Evolutionary conservation across 495 filamentous ascomycete species (phyloP), one percentile per base, ranked within the genome.

Genomic region (Penicillium cosmopolitanum): DNA sequence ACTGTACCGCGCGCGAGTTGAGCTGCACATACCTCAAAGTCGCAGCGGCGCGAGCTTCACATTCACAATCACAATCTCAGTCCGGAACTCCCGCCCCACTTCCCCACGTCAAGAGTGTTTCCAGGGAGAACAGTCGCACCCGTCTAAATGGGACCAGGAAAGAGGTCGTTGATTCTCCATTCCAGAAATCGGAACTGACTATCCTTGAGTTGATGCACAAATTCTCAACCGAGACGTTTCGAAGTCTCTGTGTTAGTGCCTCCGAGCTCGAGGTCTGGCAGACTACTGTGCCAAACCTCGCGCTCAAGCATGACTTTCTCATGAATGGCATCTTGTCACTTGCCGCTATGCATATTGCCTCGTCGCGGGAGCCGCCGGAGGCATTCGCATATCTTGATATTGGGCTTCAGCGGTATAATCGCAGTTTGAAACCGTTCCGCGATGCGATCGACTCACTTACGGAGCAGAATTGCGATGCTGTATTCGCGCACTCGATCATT

Each of bases 321-420:
- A 80, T 84, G 76, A 73, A 78, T 18, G 74, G 80, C 16, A 77
- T 85, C 23, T 68, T 85, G 42, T 73, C 79, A 15, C 59, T 84
- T 15, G 79, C 79, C 5, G 75, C 81, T 10, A 65, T 85, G 25
- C 82, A 85, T 56, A 70, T 83, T 3, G 81, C 82, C 11, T 62
- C 64, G 8, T 64, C 64, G 0, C 15, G 42, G 6, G 56, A 75
- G 63, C 50, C 71, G 58, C 51, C 68, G 52, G 9, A 70, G 66
- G 13, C 71, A 65, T 21, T 64, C 48, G 21, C 60, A 3, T 83
- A 82, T 60, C 62, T 76, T 10, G 69, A 77, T 15, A 70, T 75
- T 28, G 80, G 74, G 0, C 68, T 80, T 46, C 56, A 77, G 13
- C 73, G 84, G 33, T 77, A 85, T 56, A 72, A 78, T 23, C 64